A percentile compares a stretch with the other conserved stretches of the same genome.
Evolutionary conservation across 257 asterid genomes (phyloP).

Genomic region (Nicotiana attenuata): DNA sequence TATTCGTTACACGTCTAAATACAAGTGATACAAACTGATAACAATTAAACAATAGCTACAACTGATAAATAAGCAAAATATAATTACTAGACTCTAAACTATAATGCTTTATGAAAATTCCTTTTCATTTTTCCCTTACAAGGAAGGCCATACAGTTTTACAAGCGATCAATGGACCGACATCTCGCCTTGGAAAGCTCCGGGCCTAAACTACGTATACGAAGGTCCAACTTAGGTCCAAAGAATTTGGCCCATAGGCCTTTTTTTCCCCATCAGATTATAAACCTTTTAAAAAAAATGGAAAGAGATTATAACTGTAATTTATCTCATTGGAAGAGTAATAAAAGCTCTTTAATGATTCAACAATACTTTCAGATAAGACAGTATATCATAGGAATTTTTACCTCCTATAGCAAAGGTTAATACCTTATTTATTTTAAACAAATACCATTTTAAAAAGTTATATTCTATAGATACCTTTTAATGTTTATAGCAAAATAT

Average conservation of each 20-base stretch:
- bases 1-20: too few species aligned
- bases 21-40: too few species aligned
- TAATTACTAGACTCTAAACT: too few species aligned
- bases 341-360: neutral
- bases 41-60: too few species aligned
- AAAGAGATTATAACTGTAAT: neutral
- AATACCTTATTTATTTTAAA: too few species aligned
- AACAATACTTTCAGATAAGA: neutral
- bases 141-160: neutral
- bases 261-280: neutral
- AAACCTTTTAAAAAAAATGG: too few species aligned
- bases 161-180: neutral
- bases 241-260: neutral
- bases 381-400: neutral
- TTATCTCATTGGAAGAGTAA: neutral
- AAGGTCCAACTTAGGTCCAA: neutral
- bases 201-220: neutral
- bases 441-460: too few species aligned
- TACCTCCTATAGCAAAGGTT: too few species aligned
- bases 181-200: neutral
- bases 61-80: too few species aligned
- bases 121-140: neutral
- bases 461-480: too few species aligned
- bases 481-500: too few species aligned
- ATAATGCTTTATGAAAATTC: too few species aligned